A percentile compares a stretch with the other conserved stretches of the same genome.
phyloP scores from a whole-genome alignment of 306 rosid genomes.

The Echinosophora koreensis region DNA sequence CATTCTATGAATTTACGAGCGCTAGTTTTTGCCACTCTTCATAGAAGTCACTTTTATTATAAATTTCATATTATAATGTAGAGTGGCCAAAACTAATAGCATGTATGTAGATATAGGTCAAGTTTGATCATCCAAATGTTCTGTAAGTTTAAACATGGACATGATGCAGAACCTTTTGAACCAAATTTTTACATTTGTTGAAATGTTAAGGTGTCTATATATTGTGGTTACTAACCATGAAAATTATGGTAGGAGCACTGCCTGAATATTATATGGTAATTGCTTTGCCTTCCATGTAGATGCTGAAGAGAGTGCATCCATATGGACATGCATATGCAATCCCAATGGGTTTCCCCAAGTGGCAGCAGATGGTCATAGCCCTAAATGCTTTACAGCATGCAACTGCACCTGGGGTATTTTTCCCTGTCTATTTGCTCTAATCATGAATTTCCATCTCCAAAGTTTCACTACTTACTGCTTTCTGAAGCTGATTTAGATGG shows the following conservation, averaged over 20 bases:
- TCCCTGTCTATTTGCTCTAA: slow-evolving; percentile 34
- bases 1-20: too few relatives aligned
- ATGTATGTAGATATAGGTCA: not conserved
- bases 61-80: slow-evolving; percentile 16
- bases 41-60: slow-evolving; percentile 9
- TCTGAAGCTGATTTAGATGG: slow-evolving; percentile 27
- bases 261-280: slow-evolving; percentile 33
- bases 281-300: slow-evolving; percentile 58
- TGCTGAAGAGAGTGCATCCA: slow-evolving; percentile 53
- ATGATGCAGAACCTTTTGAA: not conserved
- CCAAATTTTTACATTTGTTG: not conserved
- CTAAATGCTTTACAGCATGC: slow-evolving; percentile 81
- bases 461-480: slow-evolving; percentile 16
- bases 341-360: slow-evolving; percentile 81
- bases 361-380: slow-evolving; percentile 57
- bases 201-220: slow-evolving; percentile 6
- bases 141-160: slow-evolving; percentile 6
- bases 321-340: slow-evolving; percentile 87
- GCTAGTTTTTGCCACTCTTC: too few relatives aligned
- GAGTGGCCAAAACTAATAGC: slow-evolving; percentile 5
- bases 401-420: slow-evolving; percentile 88
- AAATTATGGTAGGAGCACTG: too few relatives aligned
- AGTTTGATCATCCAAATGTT: slow-evolving; percentile 23
- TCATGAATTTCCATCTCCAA: slow-evolving; percentile 26
- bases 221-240: too few relatives aligned